phyloP scores from a whole-genome alignment of 352 stramenopile species.

The Elongisporangium prolatum region DNA sequence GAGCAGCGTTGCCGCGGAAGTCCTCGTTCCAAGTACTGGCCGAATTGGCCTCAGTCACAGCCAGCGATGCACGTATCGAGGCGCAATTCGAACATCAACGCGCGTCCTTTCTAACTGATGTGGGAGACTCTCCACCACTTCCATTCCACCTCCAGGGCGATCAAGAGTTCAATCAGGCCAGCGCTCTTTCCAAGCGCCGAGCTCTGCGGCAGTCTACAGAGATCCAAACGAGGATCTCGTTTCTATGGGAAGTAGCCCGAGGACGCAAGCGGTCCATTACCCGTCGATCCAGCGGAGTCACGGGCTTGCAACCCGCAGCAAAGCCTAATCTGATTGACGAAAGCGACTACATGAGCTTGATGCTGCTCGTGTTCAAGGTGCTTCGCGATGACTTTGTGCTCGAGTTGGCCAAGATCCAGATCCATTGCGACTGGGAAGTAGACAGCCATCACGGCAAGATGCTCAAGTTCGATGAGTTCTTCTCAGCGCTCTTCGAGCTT shows the following conservation, averaged over 20 bases:
- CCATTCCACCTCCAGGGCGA: conserved; percentile 79
- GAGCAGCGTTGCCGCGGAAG: conserved; percentile 19
- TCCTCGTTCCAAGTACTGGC: conserved; percentile 76
- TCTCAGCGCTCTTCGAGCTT: conserved; percentile 64
- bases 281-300: not conserved
- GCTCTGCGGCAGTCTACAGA: conserved; percentile 42
- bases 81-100: conserved; percentile 73
- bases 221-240: conserved; percentile 41
- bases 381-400: conserved; percentile 67
- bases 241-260: conserved; percentile 61
- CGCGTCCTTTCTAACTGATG: conserved; percentile 14
- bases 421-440: conserved; percentile 76
- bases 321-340: conserved; percentile 34
- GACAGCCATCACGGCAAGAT: conserved; percentile 57
- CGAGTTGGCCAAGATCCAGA: conserved; percentile 46
- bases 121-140: conserved; percentile 18
- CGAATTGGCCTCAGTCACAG: conserved; percentile 42
- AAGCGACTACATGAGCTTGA: conserved; percentile 60
- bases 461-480: conserved; percentile 64
- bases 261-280: conserved; percentile 30
- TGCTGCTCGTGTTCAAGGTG: conserved; percentile 80
- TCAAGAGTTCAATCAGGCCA: conserved; percentile 57
- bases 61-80: conserved; percentile 33
- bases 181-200: conserved; percentile 42
- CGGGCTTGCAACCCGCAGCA: conserved; percentile 1